These are phyloP conservation scores for Euphrasia confusa DNA, from an alignment of 257 asterid genomes.

Conservation along the genomic window DNA sequence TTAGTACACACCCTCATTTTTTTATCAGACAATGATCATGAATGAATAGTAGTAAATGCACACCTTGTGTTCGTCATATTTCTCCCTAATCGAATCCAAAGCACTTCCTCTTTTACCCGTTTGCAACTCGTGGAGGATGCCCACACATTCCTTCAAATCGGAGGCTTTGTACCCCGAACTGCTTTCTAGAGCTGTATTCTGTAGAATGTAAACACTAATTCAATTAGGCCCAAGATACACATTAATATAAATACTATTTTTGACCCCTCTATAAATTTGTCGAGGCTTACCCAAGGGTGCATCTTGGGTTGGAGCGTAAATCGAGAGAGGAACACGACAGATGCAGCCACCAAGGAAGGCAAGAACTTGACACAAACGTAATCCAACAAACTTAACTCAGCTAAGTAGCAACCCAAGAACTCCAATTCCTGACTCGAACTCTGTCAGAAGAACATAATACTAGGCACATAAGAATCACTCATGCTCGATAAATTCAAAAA, in stretches of 20 bases:
- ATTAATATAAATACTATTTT: not conserved
- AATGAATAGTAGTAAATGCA: not conserved
- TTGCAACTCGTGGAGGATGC: slow-evolving; percentile 63
- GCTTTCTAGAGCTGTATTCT: slow-evolving; percentile 39
- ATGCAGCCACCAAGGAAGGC: slow-evolving; percentile 83
- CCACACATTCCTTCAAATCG: slow-evolving; percentile 66
- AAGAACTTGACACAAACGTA: slow-evolving; percentile 65
- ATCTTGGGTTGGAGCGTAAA: slow-evolving; percentile 51
- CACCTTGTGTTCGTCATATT: slow-evolving; percentile 76
- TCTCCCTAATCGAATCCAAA: slow-evolving; percentile 62
- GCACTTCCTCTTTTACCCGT: slow-evolving; percentile 47
- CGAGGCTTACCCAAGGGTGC: slow-evolving; percentile 68
- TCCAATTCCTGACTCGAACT: slow-evolving; percentile 47
- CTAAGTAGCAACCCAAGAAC: slow-evolving; percentile 75
- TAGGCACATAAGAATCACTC: not conserved
- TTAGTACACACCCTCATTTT: not conserved
- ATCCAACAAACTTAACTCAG: slow-evolving; percentile 75
- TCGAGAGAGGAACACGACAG: slow-evolving; percentile 66
- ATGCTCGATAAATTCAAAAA: not conserved
- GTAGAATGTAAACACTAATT: not conserved
- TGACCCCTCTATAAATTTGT: not conserved
- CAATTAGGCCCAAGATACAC: not conserved
- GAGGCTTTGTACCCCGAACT: slow-evolving; percentile 57
- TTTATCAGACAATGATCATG: not conserved
- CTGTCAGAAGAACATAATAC: not conserved